A percentile compares a stretch with the other conserved stretches of the same genome.
phyloP scores from a whole-genome alignment of 2,329 filamentous ascomycete genomes.

The Alternaria infectoria region DNA sequence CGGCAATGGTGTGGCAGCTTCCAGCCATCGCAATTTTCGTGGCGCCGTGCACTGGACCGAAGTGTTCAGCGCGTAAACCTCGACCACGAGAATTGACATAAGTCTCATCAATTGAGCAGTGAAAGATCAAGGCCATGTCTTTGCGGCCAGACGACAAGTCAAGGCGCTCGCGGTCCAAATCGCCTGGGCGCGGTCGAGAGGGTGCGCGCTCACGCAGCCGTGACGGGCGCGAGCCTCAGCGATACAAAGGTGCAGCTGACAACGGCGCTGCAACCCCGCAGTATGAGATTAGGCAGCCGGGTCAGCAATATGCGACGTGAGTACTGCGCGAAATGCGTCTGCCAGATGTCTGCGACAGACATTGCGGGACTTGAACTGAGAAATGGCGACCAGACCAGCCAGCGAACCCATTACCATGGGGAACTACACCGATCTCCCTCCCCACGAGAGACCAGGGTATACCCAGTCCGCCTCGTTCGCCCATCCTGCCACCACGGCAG shows the following conservation, averaged over 20 bases:
- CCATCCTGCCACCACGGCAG: conserved; percentile 17
- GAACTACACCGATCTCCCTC: conserved; percentile 53
- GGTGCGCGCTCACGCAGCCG: conserved; percentile 51
- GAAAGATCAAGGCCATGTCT: conserved; percentile 38
- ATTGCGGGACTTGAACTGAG: conserved; percentile 28
- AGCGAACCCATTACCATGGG: conserved; percentile 52
- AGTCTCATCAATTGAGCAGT: not conserved
- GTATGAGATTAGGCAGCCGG: conserved; percentile 52
- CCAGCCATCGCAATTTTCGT: conserved; percentile 28
- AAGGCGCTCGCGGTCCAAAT: conserved; percentile 52
- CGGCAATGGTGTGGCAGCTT: conserved; percentile 16
- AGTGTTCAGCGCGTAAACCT: conserved; percentile 1
- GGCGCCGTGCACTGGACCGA: conserved; percentile 1
- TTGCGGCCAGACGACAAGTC: conserved; percentile 51
- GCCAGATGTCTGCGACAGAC: not conserved
- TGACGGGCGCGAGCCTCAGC: conserved; percentile 47
- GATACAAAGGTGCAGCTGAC: conserved; percentile 34
- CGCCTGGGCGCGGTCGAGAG: conserved; percentile 44
- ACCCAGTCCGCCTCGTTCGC: conserved; percentile 12
- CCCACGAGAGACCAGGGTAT: conserved; percentile 52
- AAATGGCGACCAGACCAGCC: conserved; percentile 40
- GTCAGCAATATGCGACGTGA: conserved; percentile 43
- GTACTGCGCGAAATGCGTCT: conserved; percentile 18
- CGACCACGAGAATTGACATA: conserved; percentile 3
- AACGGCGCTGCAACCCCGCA: conserved; percentile 41